phyloP scores from a whole-genome alignment of 768 basidiomycete genomes.

The Phanerochaete sordida region DNA sequence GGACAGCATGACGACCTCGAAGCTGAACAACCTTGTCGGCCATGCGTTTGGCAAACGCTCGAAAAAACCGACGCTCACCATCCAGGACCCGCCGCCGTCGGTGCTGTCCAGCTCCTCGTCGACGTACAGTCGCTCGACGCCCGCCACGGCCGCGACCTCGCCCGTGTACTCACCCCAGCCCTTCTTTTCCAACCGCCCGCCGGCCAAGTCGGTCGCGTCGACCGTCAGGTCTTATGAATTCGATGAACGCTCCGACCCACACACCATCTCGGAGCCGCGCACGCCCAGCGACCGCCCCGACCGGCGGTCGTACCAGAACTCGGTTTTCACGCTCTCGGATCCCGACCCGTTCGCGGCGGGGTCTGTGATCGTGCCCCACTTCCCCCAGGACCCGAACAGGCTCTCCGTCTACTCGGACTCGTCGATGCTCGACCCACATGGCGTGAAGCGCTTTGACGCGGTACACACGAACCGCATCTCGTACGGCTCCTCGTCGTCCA shows the following conservation, averaged over 20 bases:
- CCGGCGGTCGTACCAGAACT: conserved; percentile 39
- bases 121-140: conserved; percentile 6
- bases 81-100: conserved; percentile 43
- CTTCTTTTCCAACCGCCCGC: conserved; percentile 35
- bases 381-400: conserved; percentile 39
- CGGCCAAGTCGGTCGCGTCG: conserved; percentile 49
- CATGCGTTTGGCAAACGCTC: conserved; percentile 61
- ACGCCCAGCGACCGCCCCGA: conserved; percentile 47
- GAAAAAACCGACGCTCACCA: conserved; percentile 55
- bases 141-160: conserved; percentile 7
- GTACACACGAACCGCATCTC: conserved; percentile 44
- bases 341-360: conserved; percentile 60
- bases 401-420: conserved; percentile 52
- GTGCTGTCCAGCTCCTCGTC: conserved; percentile 16
- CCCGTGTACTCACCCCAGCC: conserved; percentile 17
- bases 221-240: conserved; percentile 55
- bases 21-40: conserved; percentile 57
- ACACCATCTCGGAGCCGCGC: conserved; percentile 37
- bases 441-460: conserved; percentile 34
- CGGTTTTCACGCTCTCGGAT: conserved; percentile 61
- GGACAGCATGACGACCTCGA: conserved; percentile 29
- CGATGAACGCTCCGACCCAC: conserved; percentile 24
- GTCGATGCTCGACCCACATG: conserved; percentile 41
- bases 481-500: conserved; percentile 56
- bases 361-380: conserved; percentile 39